These are phyloP conservation scores for Nitzschia sp. DNA, from an alignment of 108 stramenopile genomes.

Conservation along the genomic window DNA sequence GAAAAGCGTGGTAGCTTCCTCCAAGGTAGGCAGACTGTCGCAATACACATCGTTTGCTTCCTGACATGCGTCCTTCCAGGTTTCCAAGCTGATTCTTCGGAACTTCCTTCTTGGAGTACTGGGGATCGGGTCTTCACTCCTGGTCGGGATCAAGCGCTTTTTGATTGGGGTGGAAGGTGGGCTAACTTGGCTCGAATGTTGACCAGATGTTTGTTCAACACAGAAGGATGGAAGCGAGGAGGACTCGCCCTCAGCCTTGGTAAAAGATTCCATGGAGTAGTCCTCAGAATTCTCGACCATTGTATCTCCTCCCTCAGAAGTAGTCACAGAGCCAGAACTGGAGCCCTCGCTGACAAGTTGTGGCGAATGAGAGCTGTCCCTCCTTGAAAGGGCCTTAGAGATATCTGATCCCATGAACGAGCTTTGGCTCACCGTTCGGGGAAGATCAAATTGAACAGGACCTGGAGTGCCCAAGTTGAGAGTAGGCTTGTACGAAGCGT, in stretches of 20 bases:
- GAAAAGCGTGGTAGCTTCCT: conserved; percentile 81
- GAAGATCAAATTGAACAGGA: conserved; percentile 16
- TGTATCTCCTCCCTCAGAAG: conserved; percentile 19
- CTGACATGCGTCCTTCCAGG: conserved; percentile 49
- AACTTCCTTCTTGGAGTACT: conserved; percentile 34
- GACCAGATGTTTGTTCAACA: neutral
- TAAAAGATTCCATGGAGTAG: conserved; percentile 4
- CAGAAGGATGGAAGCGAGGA: neutral
- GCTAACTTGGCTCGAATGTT: neutral
- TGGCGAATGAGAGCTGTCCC: neutral
- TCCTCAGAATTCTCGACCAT: neutral
- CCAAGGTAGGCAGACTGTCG: conserved; percentile 68
- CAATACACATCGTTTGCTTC: conserved; percentile 39
- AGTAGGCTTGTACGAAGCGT: neutral
- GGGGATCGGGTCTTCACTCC: neutral
- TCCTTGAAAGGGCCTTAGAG: neutral
- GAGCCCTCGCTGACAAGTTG: conserved; percentile 18
- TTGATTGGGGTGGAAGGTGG: neutral
- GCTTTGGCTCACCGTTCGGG: neutral
- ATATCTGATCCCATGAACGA: conserved; percentile 8
- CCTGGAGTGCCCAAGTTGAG: neutral
- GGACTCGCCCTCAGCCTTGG: neutral
- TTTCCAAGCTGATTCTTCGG: conserved; percentile 37
- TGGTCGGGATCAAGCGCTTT: neutral
- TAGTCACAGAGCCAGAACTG: conserved; percentile 21